Evolutionary conservation across 2,329 filamentous ascomycete species (phyloP).

Genomic region (Metarhizium brunneum): DNA sequence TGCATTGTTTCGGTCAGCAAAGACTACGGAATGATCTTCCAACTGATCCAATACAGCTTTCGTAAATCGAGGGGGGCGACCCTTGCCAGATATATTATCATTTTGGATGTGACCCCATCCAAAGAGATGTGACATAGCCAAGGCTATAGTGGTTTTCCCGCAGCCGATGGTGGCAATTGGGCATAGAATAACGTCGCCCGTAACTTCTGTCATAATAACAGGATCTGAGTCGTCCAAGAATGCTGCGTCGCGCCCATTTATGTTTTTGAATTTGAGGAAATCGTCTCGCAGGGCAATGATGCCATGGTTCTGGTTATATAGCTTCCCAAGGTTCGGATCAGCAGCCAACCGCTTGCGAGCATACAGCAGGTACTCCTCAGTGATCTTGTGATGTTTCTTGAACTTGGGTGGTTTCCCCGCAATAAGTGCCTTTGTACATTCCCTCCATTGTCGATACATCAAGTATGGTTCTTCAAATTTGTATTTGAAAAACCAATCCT

Average conservation of each 20-base stretch:
- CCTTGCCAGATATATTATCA: conserved; percentile 81
- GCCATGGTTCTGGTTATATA: conserved; percentile 82
- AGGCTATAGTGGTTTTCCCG: conserved; percentile 87
- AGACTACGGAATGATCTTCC: conserved; percentile 58
- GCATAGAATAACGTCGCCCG: conserved; percentile 67
- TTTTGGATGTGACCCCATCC: conserved; percentile 93
- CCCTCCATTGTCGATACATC: conserved; percentile 98
- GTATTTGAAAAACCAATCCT: conserved; percentile 99
- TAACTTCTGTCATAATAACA: conserved; percentile 43
- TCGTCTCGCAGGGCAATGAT: conserved; percentile 88
- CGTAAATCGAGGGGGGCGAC: conserved; percentile 70
- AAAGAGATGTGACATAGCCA: conserved; percentile 75
- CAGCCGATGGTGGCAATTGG: conserved; percentile 92
- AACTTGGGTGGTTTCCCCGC: conserved; percentile 61
- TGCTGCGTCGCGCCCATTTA: conserved; percentile 85
- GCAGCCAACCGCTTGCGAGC: conserved; percentile 63
- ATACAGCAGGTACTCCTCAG: conserved; percentile 80
- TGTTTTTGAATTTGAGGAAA: conserved; percentile 72
- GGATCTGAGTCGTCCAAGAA: conserved; percentile 51
- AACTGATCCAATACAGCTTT: conserved; percentile 59
- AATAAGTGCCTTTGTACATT: conserved; percentile 89
- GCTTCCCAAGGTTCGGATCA: conserved; percentile 57
- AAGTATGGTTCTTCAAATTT: conserved; percentile 99
- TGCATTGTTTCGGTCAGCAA: conserved; percentile 93
- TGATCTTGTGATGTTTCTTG: conserved; percentile 84